Percentiles rank a stretch among this genome's conserved stretches.
These are phyloP conservation scores for Neonothopanus nambi DNA, from an alignment of 1,284 basidiomycete species.

Conservation along the genomic window DNA sequence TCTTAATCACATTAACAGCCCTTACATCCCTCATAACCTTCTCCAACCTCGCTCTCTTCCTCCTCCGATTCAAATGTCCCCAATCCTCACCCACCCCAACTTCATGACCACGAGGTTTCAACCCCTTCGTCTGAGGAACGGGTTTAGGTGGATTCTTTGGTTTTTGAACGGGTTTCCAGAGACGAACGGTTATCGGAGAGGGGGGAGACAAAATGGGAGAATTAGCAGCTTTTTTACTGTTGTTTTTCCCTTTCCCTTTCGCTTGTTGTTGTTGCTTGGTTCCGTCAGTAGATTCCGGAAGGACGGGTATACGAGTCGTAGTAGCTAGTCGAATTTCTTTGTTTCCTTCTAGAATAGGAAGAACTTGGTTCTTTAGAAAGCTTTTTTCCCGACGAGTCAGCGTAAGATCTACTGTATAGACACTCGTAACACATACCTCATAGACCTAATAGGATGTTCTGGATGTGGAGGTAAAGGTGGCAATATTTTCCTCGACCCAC, in stretches of 20 bases:
- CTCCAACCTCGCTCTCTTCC: conserved; percentile 2
- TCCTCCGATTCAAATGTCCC: conserved; percentile 8
- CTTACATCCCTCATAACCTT: conserved; percentile 4
- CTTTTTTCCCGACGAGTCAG: no score
- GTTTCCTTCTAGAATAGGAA: conserved; percentile 45
- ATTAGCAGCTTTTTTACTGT: conserved; percentile 26
- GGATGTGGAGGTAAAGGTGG: conserved; percentile 36
- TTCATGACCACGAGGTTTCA: neutral
- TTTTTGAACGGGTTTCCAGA: conserved; percentile 11
- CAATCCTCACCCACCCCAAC: conserved; percentile 6
- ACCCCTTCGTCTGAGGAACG: neutral
- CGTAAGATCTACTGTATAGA: no score
- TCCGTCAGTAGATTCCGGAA: conserved; percentile 29
- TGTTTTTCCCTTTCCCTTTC: conserved; percentile 24
- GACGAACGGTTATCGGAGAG: conserved; percentile 6
- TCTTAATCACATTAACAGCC: neutral
- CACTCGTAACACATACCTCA: conserved; percentile 44
- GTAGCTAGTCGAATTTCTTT: conserved; percentile 46
- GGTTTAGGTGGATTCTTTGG: neutral
- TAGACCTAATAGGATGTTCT: conserved; percentile 50
- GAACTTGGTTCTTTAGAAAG: conserved; percentile 56
- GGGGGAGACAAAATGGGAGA: conserved; percentile 10
- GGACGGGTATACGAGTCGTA: conserved; percentile 29
- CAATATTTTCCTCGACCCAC: conserved; percentile 2
- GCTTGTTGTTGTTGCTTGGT: conserved; percentile 23